Evolutionary conservation across 2,329 filamentous ascomycete species (phyloP).

Genomic region (Coniochaeta sp.): DNA sequence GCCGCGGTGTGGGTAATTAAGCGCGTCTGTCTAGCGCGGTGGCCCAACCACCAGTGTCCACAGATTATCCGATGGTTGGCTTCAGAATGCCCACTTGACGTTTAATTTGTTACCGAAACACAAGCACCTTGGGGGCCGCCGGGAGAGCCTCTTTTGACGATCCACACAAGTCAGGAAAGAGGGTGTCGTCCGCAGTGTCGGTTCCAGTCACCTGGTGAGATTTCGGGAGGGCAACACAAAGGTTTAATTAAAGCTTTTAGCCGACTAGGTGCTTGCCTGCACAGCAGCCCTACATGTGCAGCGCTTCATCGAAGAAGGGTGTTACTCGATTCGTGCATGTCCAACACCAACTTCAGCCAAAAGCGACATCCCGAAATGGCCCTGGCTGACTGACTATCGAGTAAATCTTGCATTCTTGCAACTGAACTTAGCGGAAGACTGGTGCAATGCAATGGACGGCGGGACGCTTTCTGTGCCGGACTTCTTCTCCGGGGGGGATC

Average conservation of each 20-base stretch:
- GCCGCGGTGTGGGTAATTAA: not conserved
- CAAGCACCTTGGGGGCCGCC: not conserved
- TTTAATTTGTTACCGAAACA: constrained; percentile 1
- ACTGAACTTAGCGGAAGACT: not conserved
- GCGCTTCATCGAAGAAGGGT: not conserved
- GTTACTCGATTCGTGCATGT: not conserved
- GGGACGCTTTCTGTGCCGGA: no score
- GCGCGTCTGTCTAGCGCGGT: not conserved
- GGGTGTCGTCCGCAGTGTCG: no score
- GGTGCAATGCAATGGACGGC: not conserved
- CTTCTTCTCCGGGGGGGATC: no score
- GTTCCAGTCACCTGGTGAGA: constrained; percentile 3
- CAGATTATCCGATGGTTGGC: not conserved
- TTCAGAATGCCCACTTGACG: not conserved
- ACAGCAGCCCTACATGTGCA: constrained; percentile 12
- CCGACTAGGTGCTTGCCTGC: not conserved
- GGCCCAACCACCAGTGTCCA: not conserved
- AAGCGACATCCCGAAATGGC: not conserved
- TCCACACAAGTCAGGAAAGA: not conserved
- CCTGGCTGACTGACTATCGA: not conserved
- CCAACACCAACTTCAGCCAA: not conserved
- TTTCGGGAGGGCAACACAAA: constrained; percentile 4
- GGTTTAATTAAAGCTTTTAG: constrained; percentile 9
- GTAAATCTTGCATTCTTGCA: not conserved
- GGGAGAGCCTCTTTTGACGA: not conserved